phyloP scores from a whole-genome alignment of 306 rosid species.

The Castanea sativa region DNA sequence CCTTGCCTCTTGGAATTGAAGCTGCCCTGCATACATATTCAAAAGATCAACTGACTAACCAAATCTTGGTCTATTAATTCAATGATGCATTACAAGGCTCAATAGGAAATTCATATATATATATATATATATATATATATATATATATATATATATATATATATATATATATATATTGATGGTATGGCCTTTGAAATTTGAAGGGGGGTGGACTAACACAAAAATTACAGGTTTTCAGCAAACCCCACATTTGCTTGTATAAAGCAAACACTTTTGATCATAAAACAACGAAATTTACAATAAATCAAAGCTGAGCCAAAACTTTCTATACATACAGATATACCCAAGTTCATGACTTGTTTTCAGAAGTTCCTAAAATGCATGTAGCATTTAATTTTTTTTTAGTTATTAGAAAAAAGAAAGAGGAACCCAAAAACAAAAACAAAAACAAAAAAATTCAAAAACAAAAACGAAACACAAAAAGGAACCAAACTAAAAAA shows the following conservation, averaged over 20 bases:
- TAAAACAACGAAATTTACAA: neutral
- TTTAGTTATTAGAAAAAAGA: neutral
- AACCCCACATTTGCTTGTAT: neutral
- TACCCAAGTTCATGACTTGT: neutral
- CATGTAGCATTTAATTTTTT: neutral
- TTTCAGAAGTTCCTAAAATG: neutral
- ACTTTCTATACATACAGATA: neutral
- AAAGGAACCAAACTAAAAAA: neutral
- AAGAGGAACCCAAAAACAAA: neutral
- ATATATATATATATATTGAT: too few species aligned
- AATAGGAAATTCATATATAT: neutral
- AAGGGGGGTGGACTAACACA: neutral
- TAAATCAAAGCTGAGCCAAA: neutral
- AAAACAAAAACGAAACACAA: neutral
- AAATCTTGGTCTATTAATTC: neutral
- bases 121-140: too few species aligned
- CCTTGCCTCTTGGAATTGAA: conserved; percentile 61
- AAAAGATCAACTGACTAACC: conserved; percentile 6
- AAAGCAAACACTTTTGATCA: neutral
- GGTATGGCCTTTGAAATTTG: neutral
- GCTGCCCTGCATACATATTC: conserved; percentile 62
- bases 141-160: too few species aligned
- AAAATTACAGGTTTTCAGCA: neutral
- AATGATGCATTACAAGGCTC: neutral
- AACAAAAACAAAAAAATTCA: neutral